Evolutionary conservation across 179 eudicot genomes (phyloP).

Genomic region (Carnegiea gigantea): DNA sequence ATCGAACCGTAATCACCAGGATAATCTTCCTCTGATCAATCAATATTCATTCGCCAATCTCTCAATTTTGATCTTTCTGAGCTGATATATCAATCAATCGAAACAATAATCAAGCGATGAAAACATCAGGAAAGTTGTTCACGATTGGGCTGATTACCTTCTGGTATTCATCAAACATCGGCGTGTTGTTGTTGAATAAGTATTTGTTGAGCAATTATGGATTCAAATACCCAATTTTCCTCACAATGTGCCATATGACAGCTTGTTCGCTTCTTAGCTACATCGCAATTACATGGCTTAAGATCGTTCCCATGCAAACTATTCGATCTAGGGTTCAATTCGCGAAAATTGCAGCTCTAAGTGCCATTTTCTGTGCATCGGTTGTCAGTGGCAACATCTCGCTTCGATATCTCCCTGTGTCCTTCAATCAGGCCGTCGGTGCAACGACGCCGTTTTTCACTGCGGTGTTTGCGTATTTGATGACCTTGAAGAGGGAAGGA

Average conservation of each 20-base stretch:
- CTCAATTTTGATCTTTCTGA: background rate
- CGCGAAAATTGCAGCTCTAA: slow-evolving; percentile 34
- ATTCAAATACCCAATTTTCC: slow-evolving; percentile 47
- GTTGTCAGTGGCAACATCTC: slow-evolving; percentile 47
- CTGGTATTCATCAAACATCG: slow-evolving; percentile 51
- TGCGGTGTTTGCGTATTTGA: slow-evolving; percentile 43
- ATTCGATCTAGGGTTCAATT: slow-evolving; percentile 44
- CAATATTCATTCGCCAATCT: background rate
- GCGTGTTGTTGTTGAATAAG: slow-evolving; percentile 42
- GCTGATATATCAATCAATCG: background rate
- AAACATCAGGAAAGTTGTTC: slow-evolving; percentile 36
- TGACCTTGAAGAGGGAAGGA: slow-evolving; percentile 42
- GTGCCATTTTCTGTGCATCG: slow-evolving; percentile 41
- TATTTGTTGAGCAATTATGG: slow-evolving; percentile 43
- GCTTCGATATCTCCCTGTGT: slow-evolving; percentile 43
- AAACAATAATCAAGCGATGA: slow-evolving; percentile 22
- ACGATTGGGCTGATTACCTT: slow-evolving; percentile 38
- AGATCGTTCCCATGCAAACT: slow-evolving; percentile 41
- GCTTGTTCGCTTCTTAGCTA: slow-evolving; percentile 47
- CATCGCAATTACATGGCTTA: slow-evolving; percentile 39
- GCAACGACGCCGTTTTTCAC: slow-evolving; percentile 54
- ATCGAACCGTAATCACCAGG: background rate
- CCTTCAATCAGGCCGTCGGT: slow-evolving; percentile 51
- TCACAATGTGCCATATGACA: slow-evolving; percentile 55
- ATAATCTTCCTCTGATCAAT: background rate